Conservation (phyloP, 2,329 filamentous ascomycete genomes). For the Sporothrix inflata region DNA sequence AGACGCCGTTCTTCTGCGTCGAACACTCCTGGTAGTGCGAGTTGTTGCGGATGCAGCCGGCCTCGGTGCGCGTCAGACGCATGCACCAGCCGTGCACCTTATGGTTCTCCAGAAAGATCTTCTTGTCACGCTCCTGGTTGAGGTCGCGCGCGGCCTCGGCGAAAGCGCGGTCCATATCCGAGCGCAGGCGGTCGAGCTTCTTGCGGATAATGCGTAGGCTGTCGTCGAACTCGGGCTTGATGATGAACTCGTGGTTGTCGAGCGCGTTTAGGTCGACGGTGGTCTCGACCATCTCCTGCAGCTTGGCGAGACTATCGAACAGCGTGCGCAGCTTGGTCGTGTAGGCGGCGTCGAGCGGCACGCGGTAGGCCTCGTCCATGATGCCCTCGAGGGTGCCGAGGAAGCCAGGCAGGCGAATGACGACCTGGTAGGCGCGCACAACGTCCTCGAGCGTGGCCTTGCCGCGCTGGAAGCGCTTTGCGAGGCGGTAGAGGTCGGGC, state of each 20-base stretch:
- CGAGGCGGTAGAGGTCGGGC: slow-evolving; percentile 88
- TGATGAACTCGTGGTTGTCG: slow-evolving; percentile 97
- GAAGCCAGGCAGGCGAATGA: slow-evolving; percentile 88
- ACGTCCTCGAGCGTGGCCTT: slow-evolving; percentile 94
- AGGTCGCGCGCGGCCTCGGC: slow-evolving; percentile 76
- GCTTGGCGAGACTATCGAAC: slow-evolving; percentile 76
- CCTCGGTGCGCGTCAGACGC: slow-evolving; percentile 87
- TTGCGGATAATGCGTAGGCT: slow-evolving; percentile 83
- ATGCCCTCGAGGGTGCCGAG: slow-evolving; percentile 86
- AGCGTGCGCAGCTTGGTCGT: slow-evolving; percentile 79
- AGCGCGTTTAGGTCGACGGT: slow-evolving; percentile 95
- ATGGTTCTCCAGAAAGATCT: slow-evolving; percentile 96
- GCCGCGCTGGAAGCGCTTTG: slow-evolving; percentile 92
- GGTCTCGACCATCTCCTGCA: slow-evolving; percentile 98
- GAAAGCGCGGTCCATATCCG: slow-evolving; percentile 84
- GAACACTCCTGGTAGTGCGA: slow-evolving; percentile 90
- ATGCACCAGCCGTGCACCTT: slow-evolving; percentile 96
- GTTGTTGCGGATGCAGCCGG: slow-evolving; percentile 90
- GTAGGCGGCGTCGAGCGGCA: slow-evolving; percentile 83
- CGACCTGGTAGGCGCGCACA: slow-evolving; percentile 90
- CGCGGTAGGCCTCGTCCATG: slow-evolving; percentile 92
- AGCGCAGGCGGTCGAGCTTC: slow-evolving; percentile 81
- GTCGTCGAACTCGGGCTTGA: slow-evolving; percentile 98
- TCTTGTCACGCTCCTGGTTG: slow-evolving; percentile 93
- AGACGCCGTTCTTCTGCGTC: slow-evolving; percentile 98